Evolutionary conservation across 345 rosid species (phyloP).

Genomic region (Bruguiera sexangula): DNA sequence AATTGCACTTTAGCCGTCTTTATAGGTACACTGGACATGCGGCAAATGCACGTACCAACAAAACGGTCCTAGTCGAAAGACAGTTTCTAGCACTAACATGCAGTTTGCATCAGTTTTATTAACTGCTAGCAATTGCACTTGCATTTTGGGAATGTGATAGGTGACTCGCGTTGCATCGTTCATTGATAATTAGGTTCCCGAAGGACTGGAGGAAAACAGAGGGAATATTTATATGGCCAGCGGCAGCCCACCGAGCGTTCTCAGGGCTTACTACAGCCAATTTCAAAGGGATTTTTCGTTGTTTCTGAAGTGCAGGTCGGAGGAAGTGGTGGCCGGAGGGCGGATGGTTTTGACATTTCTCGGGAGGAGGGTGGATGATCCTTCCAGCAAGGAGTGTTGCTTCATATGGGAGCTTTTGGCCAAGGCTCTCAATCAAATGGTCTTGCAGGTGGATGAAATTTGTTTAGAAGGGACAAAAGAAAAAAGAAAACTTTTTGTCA

Average conservation of each 20-base stretch:
- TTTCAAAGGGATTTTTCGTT: slow-evolving; percentile 40
- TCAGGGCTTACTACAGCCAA: slow-evolving; percentile 24
- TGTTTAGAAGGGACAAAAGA: no score
- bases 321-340: slow-evolving; percentile 47
- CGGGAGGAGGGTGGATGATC: slow-evolving; percentile 48
- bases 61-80: no score
- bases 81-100: background rate
- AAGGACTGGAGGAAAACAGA: no score
- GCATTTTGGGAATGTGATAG: background rate
- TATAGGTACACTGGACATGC: no score
- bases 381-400: slow-evolving; percentile 43
- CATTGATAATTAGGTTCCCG: no score
- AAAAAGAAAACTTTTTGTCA: no score
- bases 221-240: no score
- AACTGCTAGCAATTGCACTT: no score
- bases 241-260: no score
- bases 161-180: no score
- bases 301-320: slow-evolving; percentile 43
- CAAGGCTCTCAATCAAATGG: slow-evolving; percentile 45
- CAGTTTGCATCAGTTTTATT: background rate
- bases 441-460: slow-evolving; percentile 29
- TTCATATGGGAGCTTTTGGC: slow-evolving; percentile 53
- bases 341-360: slow-evolving; percentile 47
- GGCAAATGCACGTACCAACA: no score
- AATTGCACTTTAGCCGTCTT: no score